phyloP scores from a whole-genome alignment of 352 stramenopile genomes.

The Elongisporangium anandrum region DNA sequence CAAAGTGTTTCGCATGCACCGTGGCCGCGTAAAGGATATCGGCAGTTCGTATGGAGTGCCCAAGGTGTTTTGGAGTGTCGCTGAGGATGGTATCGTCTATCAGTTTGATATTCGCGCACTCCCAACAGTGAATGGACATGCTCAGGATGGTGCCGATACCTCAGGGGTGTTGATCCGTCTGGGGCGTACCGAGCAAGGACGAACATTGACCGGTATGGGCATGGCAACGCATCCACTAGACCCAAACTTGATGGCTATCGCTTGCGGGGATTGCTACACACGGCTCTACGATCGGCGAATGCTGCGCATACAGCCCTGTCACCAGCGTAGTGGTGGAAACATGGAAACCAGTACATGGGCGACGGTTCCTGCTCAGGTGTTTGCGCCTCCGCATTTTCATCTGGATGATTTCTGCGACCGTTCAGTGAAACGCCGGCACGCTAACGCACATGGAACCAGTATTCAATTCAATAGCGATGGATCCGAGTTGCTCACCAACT shows the following conservation, averaged over 20 bases:
- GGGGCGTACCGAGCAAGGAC: constrained; percentile 41
- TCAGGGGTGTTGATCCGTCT: constrained; percentile 67
- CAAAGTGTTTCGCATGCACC: constrained; percentile 67
- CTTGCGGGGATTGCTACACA: constrained; percentile 78
- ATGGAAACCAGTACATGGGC: constrained; percentile 12
- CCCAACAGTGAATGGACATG: constrained; percentile 10
- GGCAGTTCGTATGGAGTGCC: constrained; percentile 53
- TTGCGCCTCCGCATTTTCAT: constrained; percentile 73
- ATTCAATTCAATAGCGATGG: constrained; percentile 78
- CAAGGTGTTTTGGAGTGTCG: constrained; percentile 83
- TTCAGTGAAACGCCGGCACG: constrained; percentile 33
- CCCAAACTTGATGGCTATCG: constrained; percentile 62
- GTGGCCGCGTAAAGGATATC: constrained; percentile 81
- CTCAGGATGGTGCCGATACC: constrained; percentile 21
- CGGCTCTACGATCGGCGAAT: constrained; percentile 78
- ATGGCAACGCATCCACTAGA: constrained; percentile 71
- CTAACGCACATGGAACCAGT: constrained; percentile 68
- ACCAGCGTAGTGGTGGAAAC: constrained; percentile 8
- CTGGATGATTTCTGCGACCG: constrained; percentile 46
- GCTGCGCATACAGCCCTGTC: constrained; percentile 36
- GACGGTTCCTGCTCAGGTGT: constrained; percentile 56
- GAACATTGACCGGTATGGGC: constrained; percentile 56
- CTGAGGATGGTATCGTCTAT: constrained; percentile 80
- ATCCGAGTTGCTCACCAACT: constrained; percentile 66
- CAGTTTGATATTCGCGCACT: constrained; percentile 78